Conservation (phyloP, 2,329 filamentous ascomycete species). For the Fonsecaea nubica region DNA sequence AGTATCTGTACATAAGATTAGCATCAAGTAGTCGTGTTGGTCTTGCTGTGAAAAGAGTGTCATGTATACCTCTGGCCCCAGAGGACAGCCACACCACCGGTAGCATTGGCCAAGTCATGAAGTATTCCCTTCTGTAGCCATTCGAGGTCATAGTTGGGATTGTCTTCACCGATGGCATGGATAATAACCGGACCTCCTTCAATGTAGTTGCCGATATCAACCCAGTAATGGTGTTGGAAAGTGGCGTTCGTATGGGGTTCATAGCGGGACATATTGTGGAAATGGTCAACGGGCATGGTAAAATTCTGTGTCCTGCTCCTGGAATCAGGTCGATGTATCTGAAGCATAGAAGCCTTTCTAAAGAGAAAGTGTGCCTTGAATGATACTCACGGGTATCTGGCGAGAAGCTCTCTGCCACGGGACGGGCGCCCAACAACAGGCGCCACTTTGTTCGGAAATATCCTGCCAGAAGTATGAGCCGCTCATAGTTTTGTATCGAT, state of each 20-base stretch:
- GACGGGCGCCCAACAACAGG: constrained; percentile 1
- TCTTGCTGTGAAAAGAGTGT: constrained; percentile 45
- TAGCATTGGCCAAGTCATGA: constrained; percentile 71
- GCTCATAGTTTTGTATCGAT: not conserved
- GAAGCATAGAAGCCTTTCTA: not conserved
- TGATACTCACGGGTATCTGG: constrained; percentile 9
- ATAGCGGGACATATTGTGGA: constrained; percentile 32
- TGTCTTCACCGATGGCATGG: constrained; percentile 73
- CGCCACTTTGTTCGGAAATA: not conserved
- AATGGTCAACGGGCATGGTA: constrained; percentile 29
- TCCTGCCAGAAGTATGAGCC: not conserved
- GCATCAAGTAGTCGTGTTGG: constrained; percentile 44
- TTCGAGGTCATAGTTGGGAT: constrained; percentile 62
- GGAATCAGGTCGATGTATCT: not conserved
- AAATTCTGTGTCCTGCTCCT: constrained; percentile 46
- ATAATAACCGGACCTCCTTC: constrained; percentile 81
- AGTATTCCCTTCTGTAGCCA: constrained; percentile 80
- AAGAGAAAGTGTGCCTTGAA: not conserved
- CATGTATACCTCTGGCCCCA: constrained; percentile 70
- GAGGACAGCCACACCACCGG: constrained; percentile 76
- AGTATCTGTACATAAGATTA: constrained; percentile 82
- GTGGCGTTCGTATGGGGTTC: constrained; percentile 47
- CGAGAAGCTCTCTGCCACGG: constrained; percentile 3
- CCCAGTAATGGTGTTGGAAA: constrained; percentile 73
- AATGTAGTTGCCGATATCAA: constrained; percentile 76